A percentile compares a stretch with the other conserved stretches of the same genome.
Evolutionary conservation across 2,329 filamentous ascomycete species (phyloP).

Genomic region (Septoria linicola): DNA sequence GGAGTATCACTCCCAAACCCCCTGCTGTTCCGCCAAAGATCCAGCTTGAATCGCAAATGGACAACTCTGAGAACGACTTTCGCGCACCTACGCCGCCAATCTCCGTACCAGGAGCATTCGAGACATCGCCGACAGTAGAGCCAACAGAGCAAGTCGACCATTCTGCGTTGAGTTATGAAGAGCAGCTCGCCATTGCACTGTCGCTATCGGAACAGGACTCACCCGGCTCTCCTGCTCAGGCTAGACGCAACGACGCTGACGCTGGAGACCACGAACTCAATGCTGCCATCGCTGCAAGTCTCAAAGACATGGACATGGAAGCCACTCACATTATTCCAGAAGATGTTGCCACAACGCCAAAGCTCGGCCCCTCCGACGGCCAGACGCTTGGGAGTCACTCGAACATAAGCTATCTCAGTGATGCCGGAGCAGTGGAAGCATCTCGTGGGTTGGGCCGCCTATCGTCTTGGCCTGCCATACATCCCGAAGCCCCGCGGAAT

Average conservation of each 20-base stretch:
- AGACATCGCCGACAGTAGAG: slow-evolving; percentile 8
- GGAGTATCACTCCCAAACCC: slow-evolving; percentile 46
- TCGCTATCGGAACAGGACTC: slow-evolving; percentile 39
- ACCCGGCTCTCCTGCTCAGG: slow-evolving; percentile 26
- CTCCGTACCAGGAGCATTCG: slow-evolving; percentile 26
- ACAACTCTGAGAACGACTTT: slow-evolving; percentile 13
- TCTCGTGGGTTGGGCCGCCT: slow-evolving; percentile 7
- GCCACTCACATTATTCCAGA: slow-evolving; percentile 26
- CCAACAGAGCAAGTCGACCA: slow-evolving; percentile 20
- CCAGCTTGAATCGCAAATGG: slow-evolving; percentile 31
- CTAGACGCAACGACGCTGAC: slow-evolving; percentile 25
- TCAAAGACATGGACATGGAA: slow-evolving; percentile 33
- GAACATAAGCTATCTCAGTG: slow-evolving; percentile 20
- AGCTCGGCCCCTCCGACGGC: slow-evolving; percentile 7
- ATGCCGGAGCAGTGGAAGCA: too few relatives aligned
- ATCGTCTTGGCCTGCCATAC: background rate
- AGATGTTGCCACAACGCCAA: slow-evolving; percentile 23
- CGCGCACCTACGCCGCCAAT: slow-evolving; percentile 24
- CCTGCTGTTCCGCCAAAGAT: slow-evolving; percentile 48
- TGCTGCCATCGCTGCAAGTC: slow-evolving; percentile 39
- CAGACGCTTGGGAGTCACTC: slow-evolving; percentile 32
- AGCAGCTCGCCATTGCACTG: slow-evolving; percentile 40
- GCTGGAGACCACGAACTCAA: slow-evolving; percentile 33
- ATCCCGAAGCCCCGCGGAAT: slow-evolving; percentile 4
- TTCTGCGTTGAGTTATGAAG: slow-evolving; percentile 37